Percentiles rank a stretch among this genome's conserved stretches.
Evolutionary conservation across 1,284 basidiomycete genomes (phyloP).

Genomic region (Austroboletus novae-zelandiae): DNA sequence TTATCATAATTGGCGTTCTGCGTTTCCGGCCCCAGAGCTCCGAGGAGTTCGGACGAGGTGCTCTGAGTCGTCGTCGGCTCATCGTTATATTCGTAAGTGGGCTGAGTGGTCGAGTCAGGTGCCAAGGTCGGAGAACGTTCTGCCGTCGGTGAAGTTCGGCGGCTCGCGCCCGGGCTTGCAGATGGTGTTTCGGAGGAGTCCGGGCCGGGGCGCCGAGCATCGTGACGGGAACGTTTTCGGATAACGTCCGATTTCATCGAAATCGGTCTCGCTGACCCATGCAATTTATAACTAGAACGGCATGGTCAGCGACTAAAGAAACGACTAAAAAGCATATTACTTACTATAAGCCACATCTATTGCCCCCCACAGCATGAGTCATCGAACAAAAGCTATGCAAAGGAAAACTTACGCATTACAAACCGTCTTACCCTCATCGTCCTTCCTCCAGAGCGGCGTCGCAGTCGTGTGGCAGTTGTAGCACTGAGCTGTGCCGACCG

Average conservation of each 20-base stretch:
- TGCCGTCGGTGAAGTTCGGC: conserved; percentile 64
- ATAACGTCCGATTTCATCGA: conserved; percentile 86
- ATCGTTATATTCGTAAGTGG: conserved; percentile 41
- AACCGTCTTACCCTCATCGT: conserved; percentile 88
- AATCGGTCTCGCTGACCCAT: conserved; percentile 77
- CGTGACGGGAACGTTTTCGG: conserved; percentile 76
- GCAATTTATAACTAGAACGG: conserved; percentile 63
- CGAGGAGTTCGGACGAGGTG: conserved; percentile 59
- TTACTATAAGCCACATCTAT: conserved; percentile 53
- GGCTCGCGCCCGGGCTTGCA: conserved; percentile 66
- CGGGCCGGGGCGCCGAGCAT: conserved; percentile 54
- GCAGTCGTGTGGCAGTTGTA: conserved; percentile 89
- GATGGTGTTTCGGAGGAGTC: conserved; percentile 44
- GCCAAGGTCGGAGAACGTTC: conserved; percentile 63
- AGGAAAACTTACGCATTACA: conserved; percentile 75
- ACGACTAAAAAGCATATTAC: conserved; percentile 25
- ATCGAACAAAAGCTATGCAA: neutral
- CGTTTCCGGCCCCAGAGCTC: conserved; percentile 52
- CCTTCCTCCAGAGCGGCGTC: conserved; percentile 89
- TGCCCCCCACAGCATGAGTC: conserved; percentile 12
- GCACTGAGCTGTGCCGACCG: conserved; percentile 62
- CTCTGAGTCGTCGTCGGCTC: conserved; percentile 39
- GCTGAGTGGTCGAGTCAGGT: conserved; percentile 61
- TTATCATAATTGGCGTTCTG: conserved; percentile 33
- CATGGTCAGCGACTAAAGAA: conserved; percentile 8